Evolutionary conservation across 2,329 filamentous ascomycete species (phyloP), one percentile per base, ranked within the genome.

Genomic region (Colletotrichum trifolii): DNA sequence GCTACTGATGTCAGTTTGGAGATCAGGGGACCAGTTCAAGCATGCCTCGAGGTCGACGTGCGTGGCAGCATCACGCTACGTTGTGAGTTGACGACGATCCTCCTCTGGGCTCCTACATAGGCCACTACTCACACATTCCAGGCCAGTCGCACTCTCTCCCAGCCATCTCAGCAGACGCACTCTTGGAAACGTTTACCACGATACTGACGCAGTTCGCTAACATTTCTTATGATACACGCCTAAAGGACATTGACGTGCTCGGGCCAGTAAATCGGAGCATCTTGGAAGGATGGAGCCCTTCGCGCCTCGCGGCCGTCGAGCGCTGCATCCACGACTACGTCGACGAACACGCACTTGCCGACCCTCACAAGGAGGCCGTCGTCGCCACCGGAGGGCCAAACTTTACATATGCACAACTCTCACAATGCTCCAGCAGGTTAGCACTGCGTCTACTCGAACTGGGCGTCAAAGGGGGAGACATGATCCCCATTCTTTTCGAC

Each of bases 401-500:
- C 8, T 73, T 82, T 6, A 78, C 79, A 0, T 83, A 82, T 50
- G 63, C 71, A 6, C 73, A 82, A 55, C 69, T 83, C 4, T 73
- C 77, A 5, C 71, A 72, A 0, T 73, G 78, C 11, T 77, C 79
- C 0, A 71, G 74, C 2, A 74, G 73, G 5, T 72, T 83, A 0
- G 76, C 78, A 0, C 74, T 74, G 3, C 75, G 83, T 55, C 78
- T 92, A 0, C 72, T 82, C 2, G 78, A 81, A 25, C 74, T 81
- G 7, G 86, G 86, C 0, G 79, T 87, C 0, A 75, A 78, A 0
- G 79, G 81, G 1, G 83, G 86, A 9, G 80, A 85, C 6, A 79
- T 91, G 6, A 82, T 94, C 2, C 88, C 88, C 6, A 81, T 94
- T 6, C 84, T 89, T 17, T 83, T 93, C 70, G 87, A 91, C 43